Evolutionary conservation across 371 early-diverging fungal species (phyloP).

Genomic region (Dinochytrium kinnereticum): DNA sequence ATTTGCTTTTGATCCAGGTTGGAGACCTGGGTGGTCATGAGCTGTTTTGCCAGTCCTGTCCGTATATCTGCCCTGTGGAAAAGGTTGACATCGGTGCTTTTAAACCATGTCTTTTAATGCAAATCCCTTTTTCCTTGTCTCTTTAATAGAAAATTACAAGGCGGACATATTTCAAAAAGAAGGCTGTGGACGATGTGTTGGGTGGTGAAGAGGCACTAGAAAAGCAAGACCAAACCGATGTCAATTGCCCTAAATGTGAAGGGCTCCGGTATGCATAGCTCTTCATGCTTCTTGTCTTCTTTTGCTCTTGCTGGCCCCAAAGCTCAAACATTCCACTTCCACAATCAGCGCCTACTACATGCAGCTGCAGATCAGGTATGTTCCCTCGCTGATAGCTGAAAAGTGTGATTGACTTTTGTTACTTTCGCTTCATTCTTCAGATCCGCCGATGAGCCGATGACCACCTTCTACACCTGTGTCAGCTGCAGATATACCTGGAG

Average conservation of each 20-base stretch:
- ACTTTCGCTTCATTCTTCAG: slow-evolving; percentile 50
- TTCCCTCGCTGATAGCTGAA: too few species aligned
- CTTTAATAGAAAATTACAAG: slow-evolving; percentile 34
- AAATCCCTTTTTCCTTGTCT: not conserved
- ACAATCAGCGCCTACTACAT: slow-evolving; percentile 79
- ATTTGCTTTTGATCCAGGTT: slow-evolving; percentile 76
- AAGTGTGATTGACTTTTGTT: too few species aligned
- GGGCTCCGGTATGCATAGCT: slow-evolving; percentile 45
- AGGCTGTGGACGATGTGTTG: slow-evolving; percentile 92
- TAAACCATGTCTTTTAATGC: not conserved
- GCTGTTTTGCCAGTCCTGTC: slow-evolving; percentile 89
- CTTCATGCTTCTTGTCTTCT: not conserved
- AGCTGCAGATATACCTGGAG: slow-evolving; percentile 39
- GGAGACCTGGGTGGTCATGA: slow-evolving; percentile 67
- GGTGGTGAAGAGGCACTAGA: slow-evolving; percentile 84
- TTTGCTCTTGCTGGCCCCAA: not conserved
- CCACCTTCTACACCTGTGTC: slow-evolving; percentile 75
- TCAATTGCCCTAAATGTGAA: slow-evolving; percentile 88
- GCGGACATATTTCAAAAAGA: slow-evolving; percentile 71
- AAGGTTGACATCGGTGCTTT: slow-evolving; percentile 25
- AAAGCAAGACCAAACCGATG: slow-evolving; percentile 89
- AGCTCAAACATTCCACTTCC: not conserved
- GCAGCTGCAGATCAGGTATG: slow-evolving; percentile 80
- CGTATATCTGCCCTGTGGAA: slow-evolving; percentile 76
- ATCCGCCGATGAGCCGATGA: slow-evolving; percentile 95